Conservation (phyloP, 2,329 filamentous ascomycete species). For the Aspergillus arachidicola region DNA sequence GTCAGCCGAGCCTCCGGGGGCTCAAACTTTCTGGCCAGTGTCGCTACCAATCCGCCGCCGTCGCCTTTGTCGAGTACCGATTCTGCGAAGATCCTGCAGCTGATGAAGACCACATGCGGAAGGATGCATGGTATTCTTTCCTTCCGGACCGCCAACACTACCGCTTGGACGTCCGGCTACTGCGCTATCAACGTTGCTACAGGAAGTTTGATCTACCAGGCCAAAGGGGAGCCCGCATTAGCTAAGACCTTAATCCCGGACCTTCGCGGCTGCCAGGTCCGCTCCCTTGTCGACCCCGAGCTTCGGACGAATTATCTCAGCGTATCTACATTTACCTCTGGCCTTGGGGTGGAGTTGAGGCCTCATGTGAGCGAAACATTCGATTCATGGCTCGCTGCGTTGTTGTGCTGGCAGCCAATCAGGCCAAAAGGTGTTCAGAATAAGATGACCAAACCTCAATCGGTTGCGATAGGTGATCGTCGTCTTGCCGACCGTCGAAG, state of each 20-base stretch:
- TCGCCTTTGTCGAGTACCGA: constrained; percentile 47
- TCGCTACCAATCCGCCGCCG: constrained; percentile 29
- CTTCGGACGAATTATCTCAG: constrained; percentile 50
- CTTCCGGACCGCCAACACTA: constrained; percentile 47
- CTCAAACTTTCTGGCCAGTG: constrained; percentile 28
- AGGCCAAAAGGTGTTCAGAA: constrained; percentile 53
- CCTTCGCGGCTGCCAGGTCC: constrained; percentile 52
- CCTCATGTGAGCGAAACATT: constrained; percentile 55
- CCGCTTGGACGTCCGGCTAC: constrained; percentile 53
- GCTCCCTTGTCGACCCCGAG: constrained; percentile 51
- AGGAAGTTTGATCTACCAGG: constrained; percentile 54
- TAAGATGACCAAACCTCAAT: constrained; percentile 54
- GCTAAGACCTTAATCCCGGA: constrained; percentile 54
- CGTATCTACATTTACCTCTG: constrained; percentile 51
- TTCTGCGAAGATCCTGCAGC: constrained; percentile 50
- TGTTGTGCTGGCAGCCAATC: constrained; percentile 55
- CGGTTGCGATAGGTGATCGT: constrained; percentile 46
- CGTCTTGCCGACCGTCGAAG: constrained; percentile 47
- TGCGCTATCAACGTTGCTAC: constrained; percentile 55
- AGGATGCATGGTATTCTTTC: constrained; percentile 57
- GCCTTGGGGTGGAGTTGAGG: constrained; percentile 50
- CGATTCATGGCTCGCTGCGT: constrained; percentile 55
- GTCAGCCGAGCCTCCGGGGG: constrained; percentile 35
- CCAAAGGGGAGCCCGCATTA: constrained; percentile 51
- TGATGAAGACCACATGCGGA: constrained; percentile 56